These are phyloP conservation scores for Penicillium vulpinum DNA, from an alignment of 2,329 filamentous ascomycete species.

Conservation along the genomic window DNA sequence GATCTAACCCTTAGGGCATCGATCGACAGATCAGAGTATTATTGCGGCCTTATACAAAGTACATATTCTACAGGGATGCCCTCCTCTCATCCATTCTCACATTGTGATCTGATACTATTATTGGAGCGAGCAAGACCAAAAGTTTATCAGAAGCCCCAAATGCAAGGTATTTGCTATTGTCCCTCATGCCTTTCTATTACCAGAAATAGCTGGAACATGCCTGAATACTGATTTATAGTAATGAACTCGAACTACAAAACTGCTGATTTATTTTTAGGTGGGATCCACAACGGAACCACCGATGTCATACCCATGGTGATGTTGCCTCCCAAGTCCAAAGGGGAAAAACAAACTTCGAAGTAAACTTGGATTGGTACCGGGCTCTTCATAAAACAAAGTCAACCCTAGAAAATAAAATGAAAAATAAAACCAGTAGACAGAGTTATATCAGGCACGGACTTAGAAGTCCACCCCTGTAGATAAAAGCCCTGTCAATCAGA, in stretches of 20 bases:
- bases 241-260: background rate
- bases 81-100: background rate
- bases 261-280: constrained; percentile 5
- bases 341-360: background rate
- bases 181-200: background rate
- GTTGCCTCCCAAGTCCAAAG: background rate
- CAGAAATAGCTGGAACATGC: background rate
- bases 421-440: background rate
- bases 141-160: background rate
- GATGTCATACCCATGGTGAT: constrained; percentile 18
- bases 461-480: background rate
- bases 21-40: background rate
- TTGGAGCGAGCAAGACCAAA: background rate
- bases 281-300: constrained; percentile 10
- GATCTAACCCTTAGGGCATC: background rate
- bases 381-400: background rate
- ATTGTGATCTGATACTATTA: background rate
- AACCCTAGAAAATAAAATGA: background rate
- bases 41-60: background rate
- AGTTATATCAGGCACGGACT: background rate
- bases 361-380: background rate
- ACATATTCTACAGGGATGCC: background rate
- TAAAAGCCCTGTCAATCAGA: background rate
- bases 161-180: no score
- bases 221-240: no score